These are phyloP conservation scores for Dipteronia dyeriana DNA, from an alignment of 345 rosid species.

Conservation along the genomic window DNA sequence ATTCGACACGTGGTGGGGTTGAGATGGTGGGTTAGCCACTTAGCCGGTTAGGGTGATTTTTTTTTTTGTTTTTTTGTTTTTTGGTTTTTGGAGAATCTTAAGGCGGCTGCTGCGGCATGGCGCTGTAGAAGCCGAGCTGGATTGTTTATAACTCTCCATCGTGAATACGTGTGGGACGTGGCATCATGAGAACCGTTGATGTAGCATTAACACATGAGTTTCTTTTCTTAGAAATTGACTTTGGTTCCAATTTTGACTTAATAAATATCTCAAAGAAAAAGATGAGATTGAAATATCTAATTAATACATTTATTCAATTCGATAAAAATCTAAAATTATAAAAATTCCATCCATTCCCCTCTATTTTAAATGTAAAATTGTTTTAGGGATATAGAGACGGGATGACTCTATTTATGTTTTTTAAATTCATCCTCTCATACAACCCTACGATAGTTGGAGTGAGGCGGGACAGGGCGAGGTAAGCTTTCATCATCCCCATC, in stretches of 20 bases:
- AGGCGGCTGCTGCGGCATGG: conserved; percentile 35
- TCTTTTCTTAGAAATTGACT: background rate
- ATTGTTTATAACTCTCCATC: background rate
- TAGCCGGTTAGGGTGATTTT: background rate
- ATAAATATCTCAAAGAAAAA: too few species aligned
- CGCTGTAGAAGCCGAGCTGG: conserved; percentile 12
- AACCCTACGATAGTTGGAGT: too few species aligned
- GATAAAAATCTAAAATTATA: too few species aligned
- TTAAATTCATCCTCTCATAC: too few species aligned
- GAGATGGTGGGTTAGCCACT: background rate
- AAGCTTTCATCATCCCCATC: too few species aligned
- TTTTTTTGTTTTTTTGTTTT: background rate
- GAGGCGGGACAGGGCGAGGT: too few species aligned
- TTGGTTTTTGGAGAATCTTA: conserved; percentile 13
- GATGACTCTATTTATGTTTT: too few species aligned
- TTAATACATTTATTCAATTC: too few species aligned
- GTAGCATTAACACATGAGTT: background rate
- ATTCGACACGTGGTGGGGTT: conserved; percentile 25
- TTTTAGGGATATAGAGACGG: too few species aligned
- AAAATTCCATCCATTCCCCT: too few species aligned
- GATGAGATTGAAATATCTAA: too few species aligned
- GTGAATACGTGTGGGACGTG: background rate
- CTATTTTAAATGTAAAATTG: too few species aligned
- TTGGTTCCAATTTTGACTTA: background rate
- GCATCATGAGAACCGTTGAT: background rate